Base-by-base conservation (phyloP, 441 rosid genomes). In the Pelargonium australe region DNA sequence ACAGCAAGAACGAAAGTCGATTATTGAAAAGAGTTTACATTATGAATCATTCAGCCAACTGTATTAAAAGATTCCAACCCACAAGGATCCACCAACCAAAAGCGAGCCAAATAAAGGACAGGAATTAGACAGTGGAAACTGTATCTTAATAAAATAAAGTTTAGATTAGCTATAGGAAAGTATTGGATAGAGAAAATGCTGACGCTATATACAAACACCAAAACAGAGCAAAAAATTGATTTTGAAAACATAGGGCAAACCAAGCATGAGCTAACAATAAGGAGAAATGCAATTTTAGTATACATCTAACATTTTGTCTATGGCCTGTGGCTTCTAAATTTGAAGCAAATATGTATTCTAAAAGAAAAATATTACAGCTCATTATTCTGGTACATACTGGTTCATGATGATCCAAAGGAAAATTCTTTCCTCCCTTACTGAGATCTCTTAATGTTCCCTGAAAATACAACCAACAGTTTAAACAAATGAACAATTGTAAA, bases 401-500 rank as follows among this genome's bases (percentile, higher is more conserved):
- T 63, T 85, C 88, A 19, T 68, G 77, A 67, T 81, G 84, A 63
- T 86, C 90, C 28, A 66, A 5, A 45, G 84, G 75, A 73, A 77
- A 75, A 69, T 61, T 85, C 77, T 85, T 86, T 72, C 80, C 91
- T 57, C 94, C 91, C 80, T 84, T 89, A 70, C 82, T 84, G 72
- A 89, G 89, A 76, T 86, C 86, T 76, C 91, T 82, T 67, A 89
- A 69, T 55, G 88, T 89, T 76, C 91, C 91, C 95, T 86, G 83
- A 76, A 72, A 9, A 79, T 51, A 69, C 66, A 78, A 68, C 61
- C 74, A 66, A 66, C 66, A 28, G 72, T 58, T 58, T 4, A 60
- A 60, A 28, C 25, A 19, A 19, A 31, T 13, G 28, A 44, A 23
- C 37, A 23, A 60, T 10, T 60, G 64, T 25, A 11, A 60, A 60